A percentile compares a stretch with the other conserved stretches of the same genome.
These are phyloP conservation scores for Globisporangium cylindrosporum DNA, from an alignment of 352 stramenopile genomes.

Conservation along the genomic window DNA sequence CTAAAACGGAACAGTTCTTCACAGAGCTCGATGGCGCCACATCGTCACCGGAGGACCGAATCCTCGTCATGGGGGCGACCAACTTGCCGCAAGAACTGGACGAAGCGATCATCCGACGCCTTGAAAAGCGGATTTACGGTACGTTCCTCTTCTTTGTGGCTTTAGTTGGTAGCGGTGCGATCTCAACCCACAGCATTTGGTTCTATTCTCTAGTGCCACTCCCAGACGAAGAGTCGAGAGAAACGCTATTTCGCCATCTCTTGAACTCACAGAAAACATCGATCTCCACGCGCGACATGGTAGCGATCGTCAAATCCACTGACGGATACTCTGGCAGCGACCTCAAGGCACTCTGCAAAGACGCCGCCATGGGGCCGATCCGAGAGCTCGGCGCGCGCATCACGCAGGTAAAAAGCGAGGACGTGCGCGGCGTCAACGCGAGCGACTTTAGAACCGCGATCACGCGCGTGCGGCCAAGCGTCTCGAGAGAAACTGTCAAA, in stretches of 20 bases:
- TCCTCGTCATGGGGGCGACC: constrained; percentile 87
- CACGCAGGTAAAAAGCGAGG: constrained; percentile 50
- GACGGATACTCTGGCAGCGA: constrained; percentile 86
- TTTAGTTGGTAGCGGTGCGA: neutral
- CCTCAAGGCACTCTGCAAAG: constrained; percentile 93
- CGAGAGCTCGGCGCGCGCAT: constrained; percentile 68
- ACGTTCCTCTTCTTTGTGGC: constrained; percentile 6
- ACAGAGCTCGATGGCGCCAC: constrained; percentile 80
- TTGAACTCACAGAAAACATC: constrained; percentile 48
- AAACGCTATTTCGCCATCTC: constrained; percentile 61
- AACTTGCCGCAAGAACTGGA: constrained; percentile 87
- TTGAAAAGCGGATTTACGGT: constrained; percentile 90
- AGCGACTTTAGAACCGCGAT: constrained; percentile 60
- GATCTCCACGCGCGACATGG: constrained; percentile 59
- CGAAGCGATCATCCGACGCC: constrained; percentile 79
- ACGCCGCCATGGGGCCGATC: constrained; percentile 91
- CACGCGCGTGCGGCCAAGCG: constrained; percentile 63
- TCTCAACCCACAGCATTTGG: neutral
- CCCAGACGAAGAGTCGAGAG: constrained; percentile 46
- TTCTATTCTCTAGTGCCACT: constrained; percentile 51
- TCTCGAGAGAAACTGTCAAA: constrained; percentile 55
- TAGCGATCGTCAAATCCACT: constrained; percentile 64
- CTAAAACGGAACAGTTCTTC: constrained; percentile 64
- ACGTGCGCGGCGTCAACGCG: constrained; percentile 57
- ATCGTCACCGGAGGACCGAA: constrained; percentile 68